A percentile compares a stretch with the other conserved stretches of the same genome.
These are phyloP conservation scores for Cucumis cinereus DNA, from an alignment of 306 rosid genomes.

Conservation along the genomic window DNA sequence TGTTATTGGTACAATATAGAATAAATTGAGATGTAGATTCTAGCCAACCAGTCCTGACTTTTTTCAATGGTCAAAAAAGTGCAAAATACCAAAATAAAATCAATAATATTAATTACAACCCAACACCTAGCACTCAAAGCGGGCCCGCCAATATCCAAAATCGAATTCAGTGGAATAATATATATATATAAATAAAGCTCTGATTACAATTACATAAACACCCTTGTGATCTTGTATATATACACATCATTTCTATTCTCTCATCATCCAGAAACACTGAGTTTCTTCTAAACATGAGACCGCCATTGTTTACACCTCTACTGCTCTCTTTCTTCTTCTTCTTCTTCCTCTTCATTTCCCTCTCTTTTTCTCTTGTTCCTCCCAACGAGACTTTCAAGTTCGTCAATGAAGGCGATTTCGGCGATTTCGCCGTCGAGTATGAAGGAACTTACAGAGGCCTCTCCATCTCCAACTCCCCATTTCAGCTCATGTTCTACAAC, in stretches of 20 bases:
- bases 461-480: constrained; percentile 24
- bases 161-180: no score
- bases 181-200: neutral
- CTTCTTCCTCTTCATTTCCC: neutral
- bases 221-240: neutral
- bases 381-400: constrained; percentile 33
- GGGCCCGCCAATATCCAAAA: no score
- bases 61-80: neutral
- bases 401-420: constrained; percentile 39
- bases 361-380: constrained; percentile 37
- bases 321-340: neutral
- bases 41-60: neutral
- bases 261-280: neutral
- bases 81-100: neutral
- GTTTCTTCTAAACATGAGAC: neutral
- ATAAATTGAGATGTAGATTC: no score
- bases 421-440: constrained; percentile 35
- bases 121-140: neutral
- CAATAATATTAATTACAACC: neutral
- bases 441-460: constrained; percentile 30
- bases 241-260: neutral
- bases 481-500: constrained; percentile 59
- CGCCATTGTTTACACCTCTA: neutral
- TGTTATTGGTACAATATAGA: no score
- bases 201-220: neutral